Evolutionary conservation across 1,284 basidiomycete species (phyloP), one percentile per base, ranked within the genome.

Genomic region (Papiliotrema nemorosa): DNA sequence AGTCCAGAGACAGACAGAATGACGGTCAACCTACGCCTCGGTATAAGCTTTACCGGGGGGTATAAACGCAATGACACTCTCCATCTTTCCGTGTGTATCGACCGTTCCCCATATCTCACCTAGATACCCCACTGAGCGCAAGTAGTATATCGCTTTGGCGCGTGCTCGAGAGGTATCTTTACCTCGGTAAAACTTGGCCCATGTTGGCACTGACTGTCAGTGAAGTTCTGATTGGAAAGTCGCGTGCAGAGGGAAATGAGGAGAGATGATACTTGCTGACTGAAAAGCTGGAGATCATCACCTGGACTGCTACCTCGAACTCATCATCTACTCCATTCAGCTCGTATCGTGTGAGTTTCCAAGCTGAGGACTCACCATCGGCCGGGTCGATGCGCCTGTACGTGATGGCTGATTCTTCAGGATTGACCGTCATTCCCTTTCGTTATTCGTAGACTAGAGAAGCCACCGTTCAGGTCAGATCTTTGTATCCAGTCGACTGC

Each of bases 181-280:
- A 5, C 9, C 5, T 22, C 29, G 42, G 29, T 44, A 44, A 5
- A 44, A 22, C n/a, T 44, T 13, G 18, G 16, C 10, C 42, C 42
- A 44, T 9, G 42, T 44, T 10, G 42, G 42, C 42, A 44, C 42
- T 44, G 42, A 20, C 16, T 13, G n/a, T 22, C n/a, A 26, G 14
- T 10, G n/a, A n/a, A n/a, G n/a, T n/a, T n/a, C n/a, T n/a, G n/a
- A n/a, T n/a, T n/a, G n/a, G n/a, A n/a, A n/a, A n/a, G n/a, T n/a
- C n/a, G n/a, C n/a, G n/a, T n/a, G n/a, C n/a, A n/a, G 21, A 26
- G 40, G 16, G 26, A 22, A 27, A 16, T 29, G 38, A 18, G 14
- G 13, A 10, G 25, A 3, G 42, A 33, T 3, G 29, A 3, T 6
- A 34, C 42, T 16, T 34, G 20, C 42, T 31, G 20, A 31, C 6